A percentile compares a stretch with the other conserved stretches of the same genome.
These are phyloP conservation scores for Primulina tabacum DNA, from an alignment of 257 asterid species.

Conservation along the genomic window DNA sequence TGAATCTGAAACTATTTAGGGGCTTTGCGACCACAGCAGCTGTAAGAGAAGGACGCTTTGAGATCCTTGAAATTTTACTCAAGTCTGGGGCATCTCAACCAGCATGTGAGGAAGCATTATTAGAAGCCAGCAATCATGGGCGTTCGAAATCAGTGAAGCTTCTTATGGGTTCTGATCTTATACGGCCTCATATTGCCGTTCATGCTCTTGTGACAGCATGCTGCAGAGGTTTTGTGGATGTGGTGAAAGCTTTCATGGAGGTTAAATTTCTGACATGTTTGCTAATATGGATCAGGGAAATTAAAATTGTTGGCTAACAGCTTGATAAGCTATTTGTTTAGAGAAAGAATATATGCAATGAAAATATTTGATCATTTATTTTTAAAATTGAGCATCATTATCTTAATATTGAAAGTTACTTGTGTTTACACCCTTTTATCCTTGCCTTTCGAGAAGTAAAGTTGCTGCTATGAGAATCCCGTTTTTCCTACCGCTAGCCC, in stretches of 20 bases:
- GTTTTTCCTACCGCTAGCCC: background rate
- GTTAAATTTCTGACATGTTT: constrained; percentile 29
- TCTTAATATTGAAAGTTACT: background rate
- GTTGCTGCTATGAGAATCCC: background rate
- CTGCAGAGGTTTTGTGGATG: constrained; percentile 62
- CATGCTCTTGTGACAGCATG: constrained; percentile 76
- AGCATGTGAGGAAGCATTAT: constrained; percentile 83
- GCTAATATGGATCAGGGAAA: background rate
- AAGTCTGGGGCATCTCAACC: constrained; percentile 80
- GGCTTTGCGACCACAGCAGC: constrained; percentile 70
- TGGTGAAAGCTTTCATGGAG: constrained; percentile 58
- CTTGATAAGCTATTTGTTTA: background rate
- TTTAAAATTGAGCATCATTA: background rate
- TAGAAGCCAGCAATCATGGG: constrained; percentile 78
- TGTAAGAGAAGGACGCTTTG: constrained; percentile 65
- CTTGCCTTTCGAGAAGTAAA: background rate
- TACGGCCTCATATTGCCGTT: constrained; percentile 64
- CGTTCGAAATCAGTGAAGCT: constrained; percentile 47
- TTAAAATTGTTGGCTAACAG: constrained; percentile 9
- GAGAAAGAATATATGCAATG: background rate
- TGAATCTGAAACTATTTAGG: constrained; percentile 58
- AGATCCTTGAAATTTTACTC: constrained; percentile 61
- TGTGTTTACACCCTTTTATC: no score
- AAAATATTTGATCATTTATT: background rate
- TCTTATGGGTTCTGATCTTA: constrained; percentile 69